Base-by-base conservation (phyloP, 768 basidiomycete genomes). In the Leccinum disarticulatum region DNA sequence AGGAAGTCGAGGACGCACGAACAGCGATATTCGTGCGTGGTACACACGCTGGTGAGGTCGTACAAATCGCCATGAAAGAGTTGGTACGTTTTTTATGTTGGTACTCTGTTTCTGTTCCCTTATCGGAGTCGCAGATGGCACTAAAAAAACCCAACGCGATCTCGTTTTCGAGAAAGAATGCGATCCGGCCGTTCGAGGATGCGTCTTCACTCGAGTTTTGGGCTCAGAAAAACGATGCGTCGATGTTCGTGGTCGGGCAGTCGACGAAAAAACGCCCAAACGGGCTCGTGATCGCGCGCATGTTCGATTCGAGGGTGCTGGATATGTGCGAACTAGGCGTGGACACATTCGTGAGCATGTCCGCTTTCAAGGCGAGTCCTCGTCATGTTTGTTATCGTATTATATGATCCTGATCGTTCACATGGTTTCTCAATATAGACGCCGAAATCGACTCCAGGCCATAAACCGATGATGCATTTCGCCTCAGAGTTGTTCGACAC, bases 261-360 rank as follows among this genome's bases (percentile, higher is more conserved):
- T 93, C 88, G 67, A 92, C 88, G 28, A 99, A 99, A 77, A 99
- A 99, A 72, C 80, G 95, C 54, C 97, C 96, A 8, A 81, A 98
- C 66, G 87, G 90, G 27, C 74, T 99, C 61, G 86, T 89, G 0
- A 85, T 98, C 67, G 90, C 87, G 6, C 78, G 97, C 57, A 95
- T 88, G 83, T 98, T 87, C 64, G 90, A 97, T 63, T 82, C 86
- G 46, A 79, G 84, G 68, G 84, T 98, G 36, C 77, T 98, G 68
- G 97, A 99, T 73, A 96, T 98, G 93, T 83, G 93, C 59, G 97
- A 98, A 76, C 77, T 97, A 9, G 95, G 96, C 1, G 87, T 98
- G 28, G 91, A 94, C 55, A 82, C 77, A 48, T 94, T 87, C 69
- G 81, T 84, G 54, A 80, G 84, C 63, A 95, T 98, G 89, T 67